Conservation (phyloP, 2,329 filamentous ascomycete species). For the Stachybotrys chartarum region DNA sequence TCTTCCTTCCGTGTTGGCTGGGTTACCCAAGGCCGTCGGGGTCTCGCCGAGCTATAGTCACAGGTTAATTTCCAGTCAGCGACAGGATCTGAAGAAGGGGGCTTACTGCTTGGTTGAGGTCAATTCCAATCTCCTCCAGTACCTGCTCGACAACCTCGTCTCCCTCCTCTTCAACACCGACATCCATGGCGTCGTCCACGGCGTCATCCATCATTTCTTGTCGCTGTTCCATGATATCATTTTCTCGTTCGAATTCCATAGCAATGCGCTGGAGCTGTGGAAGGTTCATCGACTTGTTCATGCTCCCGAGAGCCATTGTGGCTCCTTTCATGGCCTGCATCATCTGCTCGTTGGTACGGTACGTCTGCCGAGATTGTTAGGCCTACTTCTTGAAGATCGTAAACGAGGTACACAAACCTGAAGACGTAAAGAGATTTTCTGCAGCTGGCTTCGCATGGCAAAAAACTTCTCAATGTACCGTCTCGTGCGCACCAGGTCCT, state of each 20-base stretch:
- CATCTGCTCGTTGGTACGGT: conserved; percentile 98
- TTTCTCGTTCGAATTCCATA: conserved; percentile 98
- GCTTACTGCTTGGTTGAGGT: conserved; percentile 80
- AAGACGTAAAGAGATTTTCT: conserved; percentile 90
- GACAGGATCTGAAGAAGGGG: neutral
- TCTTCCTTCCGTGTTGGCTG: conserved; percentile 63
- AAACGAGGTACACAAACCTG: conserved; percentile 51
- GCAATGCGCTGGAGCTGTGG: conserved; percentile 92
- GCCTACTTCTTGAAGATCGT: neutral
- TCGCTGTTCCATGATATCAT: conserved; percentile 98
- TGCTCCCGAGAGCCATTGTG: conserved; percentile 84
- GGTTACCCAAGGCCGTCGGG: conserved; percentile 73
- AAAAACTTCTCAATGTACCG: conserved; percentile 98
- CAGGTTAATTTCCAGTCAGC: neutral
- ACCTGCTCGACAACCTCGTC: conserved; percentile 97
- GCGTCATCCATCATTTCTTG: conserved; percentile 99
- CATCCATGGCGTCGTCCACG: conserved; percentile 91
- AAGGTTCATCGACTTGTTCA: conserved; percentile 98
- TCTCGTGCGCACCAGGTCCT: conserved; percentile 88
- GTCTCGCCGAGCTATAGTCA: conserved; percentile 75
- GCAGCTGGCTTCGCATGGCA: conserved; percentile 92
- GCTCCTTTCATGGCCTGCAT: conserved; percentile 99
- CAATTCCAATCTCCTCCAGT: conserved; percentile 91
- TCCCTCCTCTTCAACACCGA: conserved; percentile 85
- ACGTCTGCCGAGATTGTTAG: conserved; percentile 54